Base-by-base conservation (phyloP, 2,329 filamentous ascomycete species). In the Ceratocystis harringtonii region DNA sequence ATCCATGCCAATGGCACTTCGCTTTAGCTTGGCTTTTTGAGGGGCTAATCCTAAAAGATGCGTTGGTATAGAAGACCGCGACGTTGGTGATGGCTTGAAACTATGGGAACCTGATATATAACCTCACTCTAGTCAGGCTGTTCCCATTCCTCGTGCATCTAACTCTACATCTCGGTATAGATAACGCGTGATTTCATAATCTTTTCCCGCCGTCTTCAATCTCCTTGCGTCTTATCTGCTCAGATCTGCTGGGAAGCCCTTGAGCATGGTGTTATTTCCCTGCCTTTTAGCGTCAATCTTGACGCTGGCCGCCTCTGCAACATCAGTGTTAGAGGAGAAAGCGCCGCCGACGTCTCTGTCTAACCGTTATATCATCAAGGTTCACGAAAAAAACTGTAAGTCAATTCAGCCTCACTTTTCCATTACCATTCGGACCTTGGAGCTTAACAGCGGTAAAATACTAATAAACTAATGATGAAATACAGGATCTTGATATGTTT, bases 281-380 rank as follows among this genome's bases (percentile, higher is more conserved):
- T 70, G 69, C 64, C 60, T 74, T 43, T 69, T 75, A 64, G 66
- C 73, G 70, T 72, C 73, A 70, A 71, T 78, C 15, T 71, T 76
- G 63, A 74, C 73, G 68, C 70, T 71, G 52, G 73, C 71, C 43
- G 71, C 71, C 30, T 70, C 71, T 19, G 73, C 72, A 17, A 69
- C 74, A 19, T 67, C 63, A 69, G 25, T 22, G 52, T 30, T 66
- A 36, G 48, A 19, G 48, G n/a, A 52, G 12, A 28, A 15, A 52
- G 12, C 22, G 15, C 5, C 48, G 36, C 36, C 36, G 1, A 15
- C 12, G 22, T 41, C 58, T 50, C 70, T 82, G 12, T 74, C 77
- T 0, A 79, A 80, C 22, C 77, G 77, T 28, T 83, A 78, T 72
- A 79, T 83, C 68, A 75, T 83, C 66, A 80, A 83, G 69, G 79